These are phyloP conservation scores for Talinum fruticosum DNA, from an alignment of 148 eudicot genomes.

Conservation along the genomic window DNA sequence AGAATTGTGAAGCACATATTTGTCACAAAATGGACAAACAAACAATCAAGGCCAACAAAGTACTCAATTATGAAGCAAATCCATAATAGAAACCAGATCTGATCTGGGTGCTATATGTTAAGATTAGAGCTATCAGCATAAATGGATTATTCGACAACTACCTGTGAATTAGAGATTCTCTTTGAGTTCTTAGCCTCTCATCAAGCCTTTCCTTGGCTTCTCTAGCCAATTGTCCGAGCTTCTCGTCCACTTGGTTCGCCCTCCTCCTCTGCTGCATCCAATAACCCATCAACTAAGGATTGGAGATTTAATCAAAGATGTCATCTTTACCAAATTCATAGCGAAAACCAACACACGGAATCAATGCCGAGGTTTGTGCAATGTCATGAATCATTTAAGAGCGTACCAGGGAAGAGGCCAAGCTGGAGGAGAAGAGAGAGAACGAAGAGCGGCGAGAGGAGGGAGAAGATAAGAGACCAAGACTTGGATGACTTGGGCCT, in stretches of 20 bases:
- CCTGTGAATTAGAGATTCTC: slow-evolving; percentile 40
- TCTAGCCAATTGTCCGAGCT: slow-evolving; percentile 60
- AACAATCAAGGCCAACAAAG: neutral
- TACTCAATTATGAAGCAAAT: no score
- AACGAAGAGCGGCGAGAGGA: slow-evolving; percentile 30
- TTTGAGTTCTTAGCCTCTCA: slow-evolving; percentile 48
- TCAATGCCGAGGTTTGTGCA: neutral
- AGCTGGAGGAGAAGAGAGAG: slow-evolving; percentile 37
- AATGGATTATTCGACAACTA: neutral
- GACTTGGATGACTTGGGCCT: neutral
- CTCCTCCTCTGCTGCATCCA: slow-evolving; percentile 30
- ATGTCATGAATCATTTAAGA: neutral
- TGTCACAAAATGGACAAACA: no score
- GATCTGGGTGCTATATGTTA: no score
- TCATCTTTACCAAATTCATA: neutral
- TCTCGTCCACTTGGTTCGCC: slow-evolving; percentile 35
- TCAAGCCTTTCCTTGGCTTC: slow-evolving; percentile 73
- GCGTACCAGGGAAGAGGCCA: slow-evolving; percentile 21
- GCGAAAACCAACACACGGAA: neutral
- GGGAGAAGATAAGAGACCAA: slow-evolving; percentile 17
- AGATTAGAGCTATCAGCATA: neutral
- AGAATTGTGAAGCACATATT: no score
- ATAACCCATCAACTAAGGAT: neutral
- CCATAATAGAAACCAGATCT: no score
- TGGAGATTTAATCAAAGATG: neutral